Conservation (phyloP, 176 grass and related monocot genomes). For the Lolium multiflorum region DNA sequence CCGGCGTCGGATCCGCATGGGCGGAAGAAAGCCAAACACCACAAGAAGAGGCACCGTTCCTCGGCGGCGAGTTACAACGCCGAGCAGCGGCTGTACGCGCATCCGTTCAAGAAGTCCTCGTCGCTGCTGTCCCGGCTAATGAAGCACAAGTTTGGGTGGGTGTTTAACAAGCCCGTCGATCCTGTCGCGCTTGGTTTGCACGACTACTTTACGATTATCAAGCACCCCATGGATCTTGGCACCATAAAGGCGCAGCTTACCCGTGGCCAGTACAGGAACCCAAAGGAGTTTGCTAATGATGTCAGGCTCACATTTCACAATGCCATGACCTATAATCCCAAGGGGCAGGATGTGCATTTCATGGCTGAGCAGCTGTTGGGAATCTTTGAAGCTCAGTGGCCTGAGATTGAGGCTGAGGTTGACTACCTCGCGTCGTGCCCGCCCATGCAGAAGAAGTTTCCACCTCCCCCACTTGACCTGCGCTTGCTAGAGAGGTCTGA, state of each 20-base stretch:
- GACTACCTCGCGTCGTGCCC: slow-evolving; percentile 58
- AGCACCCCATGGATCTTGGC: slow-evolving; percentile 93
- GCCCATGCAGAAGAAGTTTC: slow-evolving; percentile 63
- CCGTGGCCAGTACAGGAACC: slow-evolving; percentile 73
- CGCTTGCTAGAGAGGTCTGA: slow-evolving; percentile 77
- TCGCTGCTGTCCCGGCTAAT: slow-evolving; percentile 70
- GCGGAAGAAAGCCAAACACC: slow-evolving; percentile 65
- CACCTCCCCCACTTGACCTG: slow-evolving; percentile 57
- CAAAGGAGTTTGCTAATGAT: slow-evolving; percentile 85
- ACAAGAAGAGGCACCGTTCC: slow-evolving; percentile 63
- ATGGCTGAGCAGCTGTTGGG: slow-evolving; percentile 85
- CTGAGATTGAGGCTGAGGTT: slow-evolving; percentile 78
- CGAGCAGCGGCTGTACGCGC: slow-evolving; percentile 65
- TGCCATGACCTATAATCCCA: slow-evolving; percentile 97
- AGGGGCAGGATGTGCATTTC: slow-evolving; percentile 91
- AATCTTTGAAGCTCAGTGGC: slow-evolving; percentile 85
- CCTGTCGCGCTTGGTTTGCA: slow-evolving; percentile 70
- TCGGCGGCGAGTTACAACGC: slow-evolving; percentile 33
- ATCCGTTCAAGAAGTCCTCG: slow-evolving; percentile 76
- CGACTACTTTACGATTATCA: slow-evolving; percentile 82
- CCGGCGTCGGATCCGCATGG: slow-evolving; percentile 63
- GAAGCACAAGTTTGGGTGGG: slow-evolving; percentile 94
- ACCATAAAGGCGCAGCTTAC: slow-evolving; percentile 76
- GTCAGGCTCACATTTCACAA: slow-evolving; percentile 89
- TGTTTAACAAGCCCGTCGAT: slow-evolving; percentile 94